A percentile compares a stretch with the other conserved stretches of the same genome.
Conservation (phyloP, 164 flowering plant genomes). For the Umbilicus rupestris region DNA sequence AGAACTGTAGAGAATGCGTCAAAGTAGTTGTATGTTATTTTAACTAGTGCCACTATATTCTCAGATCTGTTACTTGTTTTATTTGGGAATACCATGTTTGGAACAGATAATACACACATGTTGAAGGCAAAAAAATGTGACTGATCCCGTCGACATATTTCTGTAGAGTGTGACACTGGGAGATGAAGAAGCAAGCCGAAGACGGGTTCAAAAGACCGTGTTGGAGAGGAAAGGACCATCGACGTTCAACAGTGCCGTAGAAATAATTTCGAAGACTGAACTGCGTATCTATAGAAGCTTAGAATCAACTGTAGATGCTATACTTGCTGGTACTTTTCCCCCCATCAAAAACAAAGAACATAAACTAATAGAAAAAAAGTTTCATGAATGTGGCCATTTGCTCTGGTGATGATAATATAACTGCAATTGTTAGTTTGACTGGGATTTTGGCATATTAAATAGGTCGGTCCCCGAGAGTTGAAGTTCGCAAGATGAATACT, state of each 20-base stretch:
- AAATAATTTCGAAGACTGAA: constrained; percentile 74
- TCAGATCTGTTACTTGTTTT: not conserved
- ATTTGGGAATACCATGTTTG: not conserved
- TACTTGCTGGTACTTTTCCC: constrained; percentile 54
- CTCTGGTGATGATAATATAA: not conserved
- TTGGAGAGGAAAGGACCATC: constrained; percentile 91
- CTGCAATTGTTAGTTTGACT: not conserved
- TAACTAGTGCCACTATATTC: not conserved
- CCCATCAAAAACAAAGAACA: not conserved
- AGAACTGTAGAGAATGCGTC: not conserved
- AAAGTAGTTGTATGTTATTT: not conserved
- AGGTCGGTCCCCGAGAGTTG: constrained; percentile 65
- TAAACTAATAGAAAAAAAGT: not conserved
- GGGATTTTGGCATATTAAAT: constrained; percentile 8
- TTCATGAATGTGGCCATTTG: not conserved
- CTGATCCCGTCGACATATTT: not conserved
- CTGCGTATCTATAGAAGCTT: constrained; percentile 69
- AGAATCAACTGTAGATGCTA: constrained; percentile 86
- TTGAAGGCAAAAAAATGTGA: not conserved
- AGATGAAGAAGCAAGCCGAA: constrained; percentile 89
- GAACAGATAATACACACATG: not conserved
- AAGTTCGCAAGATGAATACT: constrained; percentile 48
- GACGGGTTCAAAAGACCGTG: constrained; percentile 85
- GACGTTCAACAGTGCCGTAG: constrained; percentile 75
- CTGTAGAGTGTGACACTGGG: constrained; percentile 87